Percentiles rank a stretch among this genome's conserved stretches.
Evolutionary conservation across 1,284 basidiomycete species (phyloP).

Genomic region (Irpex sp.): DNA sequence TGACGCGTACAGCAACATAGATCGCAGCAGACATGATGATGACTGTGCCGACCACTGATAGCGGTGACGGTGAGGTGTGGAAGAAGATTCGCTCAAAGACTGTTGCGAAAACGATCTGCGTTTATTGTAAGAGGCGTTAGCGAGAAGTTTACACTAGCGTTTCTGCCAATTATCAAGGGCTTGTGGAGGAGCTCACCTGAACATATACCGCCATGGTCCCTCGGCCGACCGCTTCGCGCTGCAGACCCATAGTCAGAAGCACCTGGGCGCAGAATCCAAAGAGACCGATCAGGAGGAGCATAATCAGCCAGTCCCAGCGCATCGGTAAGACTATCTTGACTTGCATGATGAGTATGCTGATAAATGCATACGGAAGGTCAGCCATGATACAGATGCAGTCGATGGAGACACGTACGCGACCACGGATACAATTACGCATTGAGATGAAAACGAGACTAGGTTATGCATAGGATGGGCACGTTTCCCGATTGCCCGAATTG

Average conservation of each 20-base stretch:
- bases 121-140: too few species aligned
- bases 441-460: constrained; percentile 64
- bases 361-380: not conserved
- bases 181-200: constrained; percentile 33
- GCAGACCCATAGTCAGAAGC: constrained; percentile 60
- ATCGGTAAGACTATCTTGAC: constrained; percentile 45
- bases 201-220: constrained; percentile 61
- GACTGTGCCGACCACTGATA: constrained; percentile 52
- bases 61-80: constrained; percentile 43
- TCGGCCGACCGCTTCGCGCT: constrained; percentile 60
- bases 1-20: constrained; percentile 50
- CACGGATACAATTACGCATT: constrained; percentile 53
- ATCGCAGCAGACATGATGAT: constrained; percentile 59
- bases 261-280: constrained; percentile 63
- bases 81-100: constrained; percentile 62
- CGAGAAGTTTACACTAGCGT: too few species aligned
- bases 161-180: not conserved
- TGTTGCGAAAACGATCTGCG: constrained; percentile 58
- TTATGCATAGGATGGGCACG: constrained; percentile 73
- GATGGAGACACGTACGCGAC: constrained; percentile 37
- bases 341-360: constrained; percentile 41
- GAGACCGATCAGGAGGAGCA: constrained; percentile 46
- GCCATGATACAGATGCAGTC: not conserved
- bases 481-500: constrained; percentile 69
- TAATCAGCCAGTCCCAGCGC: constrained; percentile 39